Percentiles rank a stretch among this genome's conserved stretches.
Evolutionary conservation across 1,284 basidiomycete species (phyloP).

Genomic region (Violaceomyces palustris): DNA sequence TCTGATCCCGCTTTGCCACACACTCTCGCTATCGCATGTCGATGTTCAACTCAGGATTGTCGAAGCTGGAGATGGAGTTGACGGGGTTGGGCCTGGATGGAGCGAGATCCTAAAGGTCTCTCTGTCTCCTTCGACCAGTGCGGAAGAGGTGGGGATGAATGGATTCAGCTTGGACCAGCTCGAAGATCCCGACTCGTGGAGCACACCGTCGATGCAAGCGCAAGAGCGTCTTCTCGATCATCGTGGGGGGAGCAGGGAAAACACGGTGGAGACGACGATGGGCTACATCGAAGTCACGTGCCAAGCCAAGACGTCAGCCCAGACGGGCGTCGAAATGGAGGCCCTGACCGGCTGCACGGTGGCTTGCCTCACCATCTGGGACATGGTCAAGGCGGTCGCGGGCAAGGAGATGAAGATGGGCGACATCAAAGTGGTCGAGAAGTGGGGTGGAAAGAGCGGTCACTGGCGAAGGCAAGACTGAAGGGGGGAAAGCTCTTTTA

Average conservation of each 20-base stretch:
- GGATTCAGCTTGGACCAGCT: background rate
- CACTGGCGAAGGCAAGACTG: constrained; percentile 42
- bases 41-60: constrained; percentile 60
- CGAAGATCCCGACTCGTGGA: background rate
- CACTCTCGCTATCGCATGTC: constrained; percentile 67
- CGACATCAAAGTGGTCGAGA: constrained; percentile 64
- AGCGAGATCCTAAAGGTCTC: too few relatives aligned
- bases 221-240: too few relatives aligned
- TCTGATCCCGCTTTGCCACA: constrained; percentile 75
- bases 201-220: background rate
- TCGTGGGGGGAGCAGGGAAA: background rate
- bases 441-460: constrained; percentile 71
- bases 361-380: constrained; percentile 79
- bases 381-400: constrained; percentile 83
- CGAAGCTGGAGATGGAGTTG: background rate
- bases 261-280: background rate
- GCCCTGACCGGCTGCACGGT: constrained; percentile 76
- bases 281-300: constrained; percentile 30
- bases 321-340: constrained; percentile 82
- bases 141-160: background rate
- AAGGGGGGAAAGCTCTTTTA: too few relatives aligned
- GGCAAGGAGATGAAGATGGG: constrained; percentile 68
- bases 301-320: constrained; percentile 23
- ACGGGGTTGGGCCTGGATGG: too few relatives aligned
- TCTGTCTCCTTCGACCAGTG: too few relatives aligned